Conservation (phyloP, 2,329 filamentous ascomycete species). For the Metarhizium sp. region DNA sequence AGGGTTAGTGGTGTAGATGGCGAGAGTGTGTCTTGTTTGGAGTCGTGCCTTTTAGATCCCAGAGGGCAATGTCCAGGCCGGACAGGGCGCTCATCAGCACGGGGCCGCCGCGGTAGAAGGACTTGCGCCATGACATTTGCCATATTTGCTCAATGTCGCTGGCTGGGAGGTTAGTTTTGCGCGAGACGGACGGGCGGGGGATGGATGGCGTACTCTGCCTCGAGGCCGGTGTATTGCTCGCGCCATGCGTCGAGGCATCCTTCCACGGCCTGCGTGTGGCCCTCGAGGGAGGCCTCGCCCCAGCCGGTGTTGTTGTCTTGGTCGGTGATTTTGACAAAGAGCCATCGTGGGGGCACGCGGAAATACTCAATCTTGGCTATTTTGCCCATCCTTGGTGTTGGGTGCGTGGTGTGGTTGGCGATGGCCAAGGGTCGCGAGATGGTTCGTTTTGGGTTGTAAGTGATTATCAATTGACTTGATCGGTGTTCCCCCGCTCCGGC, state of each 20-base stretch:
- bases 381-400: conserved; percentile 8
- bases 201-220: conserved; percentile 51
- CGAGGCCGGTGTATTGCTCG: conserved; percentile 51
- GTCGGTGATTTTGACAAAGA: conserved; percentile 70
- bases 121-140: conserved; percentile 61
- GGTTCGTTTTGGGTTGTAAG: too few relatives aligned
- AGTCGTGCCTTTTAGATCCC: conserved; percentile 38
- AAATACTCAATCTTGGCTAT: conserved; percentile 56
- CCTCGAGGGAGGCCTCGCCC: conserved; percentile 53
- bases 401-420: not conserved
- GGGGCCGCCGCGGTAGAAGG: conserved; percentile 69
- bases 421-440: too few relatives aligned
- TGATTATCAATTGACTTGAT: too few relatives aligned
- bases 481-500: too few relatives aligned
- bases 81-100: conserved; percentile 74
- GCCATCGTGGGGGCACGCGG: conserved; percentile 63
- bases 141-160: conserved; percentile 75
- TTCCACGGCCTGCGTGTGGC: conserved; percentile 63
- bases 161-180: not conserved
- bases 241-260: conserved; percentile 58
- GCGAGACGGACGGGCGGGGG: too few relatives aligned
- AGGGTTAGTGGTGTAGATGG: too few relatives aligned
- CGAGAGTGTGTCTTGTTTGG: too few relatives aligned
- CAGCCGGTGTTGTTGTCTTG: conserved; percentile 45
- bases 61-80: conserved; percentile 71